Evolutionary conservation across 192 early-diverging fungal species (phyloP).

Genomic region (Mortierella antarctica): DNA sequence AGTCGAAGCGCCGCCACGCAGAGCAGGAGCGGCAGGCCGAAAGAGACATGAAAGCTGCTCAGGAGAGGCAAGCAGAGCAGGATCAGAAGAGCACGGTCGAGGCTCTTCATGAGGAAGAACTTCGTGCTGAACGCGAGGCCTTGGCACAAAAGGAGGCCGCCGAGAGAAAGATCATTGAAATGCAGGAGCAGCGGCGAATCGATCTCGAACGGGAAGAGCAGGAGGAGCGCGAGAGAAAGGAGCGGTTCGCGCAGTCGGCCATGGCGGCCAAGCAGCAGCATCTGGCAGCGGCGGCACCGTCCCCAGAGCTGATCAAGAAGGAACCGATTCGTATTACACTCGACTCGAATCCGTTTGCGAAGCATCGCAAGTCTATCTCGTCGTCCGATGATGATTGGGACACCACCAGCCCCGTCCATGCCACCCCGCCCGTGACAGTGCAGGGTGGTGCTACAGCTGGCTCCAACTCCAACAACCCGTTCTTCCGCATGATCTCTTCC

Average conservation of each 20-base stretch:
- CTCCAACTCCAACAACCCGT: conserved; percentile 40
- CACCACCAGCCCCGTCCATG: conserved; percentile 26
- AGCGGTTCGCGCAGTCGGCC: conserved; percentile 40
- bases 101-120: conserved; percentile 22
- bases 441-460: neutral
- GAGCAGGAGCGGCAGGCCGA: conserved; percentile 55
- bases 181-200: conserved; percentile 11
- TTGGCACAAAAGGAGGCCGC: conserved; percentile 6
- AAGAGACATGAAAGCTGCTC: conserved; percentile 26
- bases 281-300: neutral
- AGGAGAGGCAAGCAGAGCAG: conserved; percentile 10
- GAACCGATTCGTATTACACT: conserved; percentile 37
- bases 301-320: conserved; percentile 9
- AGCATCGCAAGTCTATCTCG: conserved; percentile 43
- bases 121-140: neutral
- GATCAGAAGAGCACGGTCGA: conserved; percentile 10
- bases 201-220: conserved; percentile 21
- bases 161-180: conserved; percentile 10
- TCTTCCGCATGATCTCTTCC: conserved; percentile 37
- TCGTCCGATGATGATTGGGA: conserved; percentile 52
- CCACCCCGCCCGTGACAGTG: conserved; percentile 6
- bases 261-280: conserved; percentile 41
- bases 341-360: conserved; percentile 44
- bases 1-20: conserved; percentile 41
- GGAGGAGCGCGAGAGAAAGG: conserved; percentile 47